Evolutionary conservation across 148 eudicot species (phyloP).

Genomic region (Chenopodium berlandieri): DNA sequence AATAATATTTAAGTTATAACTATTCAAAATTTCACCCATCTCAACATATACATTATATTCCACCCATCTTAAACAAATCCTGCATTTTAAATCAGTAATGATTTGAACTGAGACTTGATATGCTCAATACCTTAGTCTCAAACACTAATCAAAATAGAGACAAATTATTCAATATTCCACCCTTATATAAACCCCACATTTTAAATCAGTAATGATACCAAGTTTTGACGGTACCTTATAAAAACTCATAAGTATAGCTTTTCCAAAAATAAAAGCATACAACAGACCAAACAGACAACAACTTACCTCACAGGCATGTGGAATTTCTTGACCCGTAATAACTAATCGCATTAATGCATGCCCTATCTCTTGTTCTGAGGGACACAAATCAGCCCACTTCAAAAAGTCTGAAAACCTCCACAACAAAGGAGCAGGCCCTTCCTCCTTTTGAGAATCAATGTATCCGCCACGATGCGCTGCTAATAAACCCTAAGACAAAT

Average conservation of each 20-base stretch:
- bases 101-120: neutral
- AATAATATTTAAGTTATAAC: too few species aligned
- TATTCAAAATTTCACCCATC: too few species aligned
- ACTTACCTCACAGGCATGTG: conserved; percentile 96
- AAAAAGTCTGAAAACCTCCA: conserved; percentile 97
- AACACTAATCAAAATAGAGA: neutral
- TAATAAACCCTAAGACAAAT: conserved; percentile 69
- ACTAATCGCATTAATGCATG: conserved; percentile 97
- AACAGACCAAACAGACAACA: neutral
- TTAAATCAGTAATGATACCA: neutral
- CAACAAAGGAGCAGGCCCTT: conserved; percentile 96
- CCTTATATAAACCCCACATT: neutral
- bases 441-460: conserved; percentile 95
- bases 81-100: neutral
- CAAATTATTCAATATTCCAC: neutral
- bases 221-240: neutral
- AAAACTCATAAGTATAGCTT: too few species aligned
- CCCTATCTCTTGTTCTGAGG: conserved; percentile 95
- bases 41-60: neutral
- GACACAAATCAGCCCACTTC: conserved; percentile 97
- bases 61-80: neutral
- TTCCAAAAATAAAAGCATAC: too few species aligned
- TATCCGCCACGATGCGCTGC: conserved; percentile 99
- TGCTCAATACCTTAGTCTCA: neutral
- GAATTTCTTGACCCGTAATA: conserved; percentile 95